Evolutionary conservation across 2,329 filamentous ascomycete species (phyloP).

Genomic region (Alternaria viburni): DNA sequence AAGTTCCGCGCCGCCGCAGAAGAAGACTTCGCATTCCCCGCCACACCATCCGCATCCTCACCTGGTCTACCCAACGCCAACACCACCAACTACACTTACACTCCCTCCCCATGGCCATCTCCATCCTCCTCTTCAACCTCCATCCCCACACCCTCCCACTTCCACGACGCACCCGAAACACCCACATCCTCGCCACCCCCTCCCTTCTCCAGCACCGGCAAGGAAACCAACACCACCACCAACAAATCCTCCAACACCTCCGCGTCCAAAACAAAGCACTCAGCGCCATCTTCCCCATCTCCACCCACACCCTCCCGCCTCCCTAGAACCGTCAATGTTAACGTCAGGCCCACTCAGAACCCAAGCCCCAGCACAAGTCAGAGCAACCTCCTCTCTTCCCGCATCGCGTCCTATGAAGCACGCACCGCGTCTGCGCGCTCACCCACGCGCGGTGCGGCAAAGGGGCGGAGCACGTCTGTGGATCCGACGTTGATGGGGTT

Average conservation of each 20-base stretch:
- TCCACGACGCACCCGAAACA: not conserved
- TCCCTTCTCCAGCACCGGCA: not conserved
- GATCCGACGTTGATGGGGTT: not conserved
- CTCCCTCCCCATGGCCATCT: not conserved
- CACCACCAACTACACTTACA: not conserved
- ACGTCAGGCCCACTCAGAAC: not conserved
- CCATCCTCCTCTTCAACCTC: not conserved
- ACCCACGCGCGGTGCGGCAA: not conserved
- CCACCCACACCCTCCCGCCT: not conserved
- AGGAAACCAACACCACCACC: no score
- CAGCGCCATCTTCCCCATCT: not conserved
- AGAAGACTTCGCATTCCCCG: not conserved
- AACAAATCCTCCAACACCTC: not conserved
- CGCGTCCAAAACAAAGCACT: not conserved
- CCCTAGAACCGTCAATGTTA: not conserved
- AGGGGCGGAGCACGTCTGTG: not conserved
- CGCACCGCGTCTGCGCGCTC: not conserved
- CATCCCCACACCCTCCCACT: not conserved
- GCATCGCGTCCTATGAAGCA: not conserved
- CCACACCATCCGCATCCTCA: not conserved
- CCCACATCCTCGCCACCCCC: not conserved
- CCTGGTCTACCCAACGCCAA: not conserved
- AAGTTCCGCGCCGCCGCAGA: not conserved
- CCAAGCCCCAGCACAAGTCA: not conserved
- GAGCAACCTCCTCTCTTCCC: not conserved